Percentiles rank a stretch among this genome's conserved stretches.
Evolutionary conservation across 2,329 filamentous ascomycete species (phyloP).

Genomic region (Anthostomella pinea): DNA sequence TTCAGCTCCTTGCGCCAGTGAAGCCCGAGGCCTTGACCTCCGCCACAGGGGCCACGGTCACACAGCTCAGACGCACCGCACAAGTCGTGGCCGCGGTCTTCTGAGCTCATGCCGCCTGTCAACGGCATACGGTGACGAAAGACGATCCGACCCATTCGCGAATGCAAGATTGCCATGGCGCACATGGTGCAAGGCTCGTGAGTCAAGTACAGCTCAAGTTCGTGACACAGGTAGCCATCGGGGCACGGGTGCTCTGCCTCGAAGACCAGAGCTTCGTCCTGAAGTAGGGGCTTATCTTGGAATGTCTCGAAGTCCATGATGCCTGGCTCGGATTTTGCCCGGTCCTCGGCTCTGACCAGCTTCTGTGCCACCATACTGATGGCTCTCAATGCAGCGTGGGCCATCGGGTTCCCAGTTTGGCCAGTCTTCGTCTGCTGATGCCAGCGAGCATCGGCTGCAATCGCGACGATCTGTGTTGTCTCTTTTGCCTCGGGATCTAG

Average conservation of each 20-base stretch:
- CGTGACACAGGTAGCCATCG: conserved; percentile 90
- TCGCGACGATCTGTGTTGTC: conserved; percentile 58
- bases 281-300: conserved; percentile 65
- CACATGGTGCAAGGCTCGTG: conserved; percentile 97
- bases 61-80: conserved; percentile 26
- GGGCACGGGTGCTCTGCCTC: conserved; percentile 61
- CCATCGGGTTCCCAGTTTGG: conserved; percentile 68
- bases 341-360: conserved; percentile 54
- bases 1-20: conserved; percentile 77
- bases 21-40: conserved; percentile 61
- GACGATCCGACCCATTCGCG: conserved; percentile 81
- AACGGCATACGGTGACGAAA: conserved; percentile 76
- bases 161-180: conserved; percentile 93
- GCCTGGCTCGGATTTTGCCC: conserved; percentile 33
- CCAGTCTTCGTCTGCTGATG: conserved; percentile 47
- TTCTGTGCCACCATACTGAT: conserved; percentile 80
- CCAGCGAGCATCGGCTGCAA: conserved; percentile 76
- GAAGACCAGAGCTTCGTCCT: conserved; percentile 62
- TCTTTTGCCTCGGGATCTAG: conserved; percentile 31
- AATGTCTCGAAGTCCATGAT: conserved; percentile 61
- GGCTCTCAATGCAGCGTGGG: conserved; percentile 72
- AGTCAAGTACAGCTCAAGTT: conserved; percentile 88
- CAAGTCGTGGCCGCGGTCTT: conserved; percentile 56
- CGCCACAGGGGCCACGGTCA: conserved; percentile 37
- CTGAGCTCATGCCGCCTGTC: conserved; percentile 80